These are phyloP conservation scores for Xylaria sp. DNA, from an alignment of 2,329 filamentous ascomycete genomes.

Conservation along the genomic window DNA sequence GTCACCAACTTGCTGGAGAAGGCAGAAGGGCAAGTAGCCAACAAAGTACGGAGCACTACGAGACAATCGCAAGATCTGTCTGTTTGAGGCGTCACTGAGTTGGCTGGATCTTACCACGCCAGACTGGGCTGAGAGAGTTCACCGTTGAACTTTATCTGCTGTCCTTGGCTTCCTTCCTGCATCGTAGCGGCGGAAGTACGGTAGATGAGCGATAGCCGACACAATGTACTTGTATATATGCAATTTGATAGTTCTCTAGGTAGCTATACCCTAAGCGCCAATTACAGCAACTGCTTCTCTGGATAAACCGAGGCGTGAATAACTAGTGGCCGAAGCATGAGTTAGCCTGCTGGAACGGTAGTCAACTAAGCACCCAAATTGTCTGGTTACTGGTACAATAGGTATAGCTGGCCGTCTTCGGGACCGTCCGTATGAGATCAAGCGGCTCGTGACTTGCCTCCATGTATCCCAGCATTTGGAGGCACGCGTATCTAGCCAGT, in stretches of 20 bases:
- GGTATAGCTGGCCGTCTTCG: constrained; percentile 17
- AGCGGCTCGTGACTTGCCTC: constrained; percentile 19
- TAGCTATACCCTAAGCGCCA: neutral
- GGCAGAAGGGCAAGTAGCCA: neutral
- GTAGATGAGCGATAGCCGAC: constrained; percentile 4
- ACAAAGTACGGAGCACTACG: neutral
- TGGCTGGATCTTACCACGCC: constrained; percentile 2
- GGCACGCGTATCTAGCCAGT: constrained; percentile 24
- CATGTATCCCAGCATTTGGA: constrained; percentile 21
- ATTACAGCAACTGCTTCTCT: neutral
- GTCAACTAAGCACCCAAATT: neutral
- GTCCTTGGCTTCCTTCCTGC: constrained; percentile 1
- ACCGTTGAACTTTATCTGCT: constrained; percentile 10
- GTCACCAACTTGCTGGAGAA: constrained; percentile 1
- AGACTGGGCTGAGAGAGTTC: constrained; percentile 5
- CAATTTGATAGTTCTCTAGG: neutral
- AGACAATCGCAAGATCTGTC: constrained; percentile 9
- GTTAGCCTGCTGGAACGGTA: neutral
- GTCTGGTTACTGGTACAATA: constrained; percentile 1
- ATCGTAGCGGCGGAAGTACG: neutral
- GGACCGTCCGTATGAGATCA: constrained; percentile 25
- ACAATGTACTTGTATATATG: neutral
- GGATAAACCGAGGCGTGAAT: neutral
- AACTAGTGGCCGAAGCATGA: neutral
- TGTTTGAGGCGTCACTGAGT: constrained; percentile 9